Base-by-base conservation (phyloP, 1,139 yeast genomes). In the Lodderomyces jiufengensis region DNA sequence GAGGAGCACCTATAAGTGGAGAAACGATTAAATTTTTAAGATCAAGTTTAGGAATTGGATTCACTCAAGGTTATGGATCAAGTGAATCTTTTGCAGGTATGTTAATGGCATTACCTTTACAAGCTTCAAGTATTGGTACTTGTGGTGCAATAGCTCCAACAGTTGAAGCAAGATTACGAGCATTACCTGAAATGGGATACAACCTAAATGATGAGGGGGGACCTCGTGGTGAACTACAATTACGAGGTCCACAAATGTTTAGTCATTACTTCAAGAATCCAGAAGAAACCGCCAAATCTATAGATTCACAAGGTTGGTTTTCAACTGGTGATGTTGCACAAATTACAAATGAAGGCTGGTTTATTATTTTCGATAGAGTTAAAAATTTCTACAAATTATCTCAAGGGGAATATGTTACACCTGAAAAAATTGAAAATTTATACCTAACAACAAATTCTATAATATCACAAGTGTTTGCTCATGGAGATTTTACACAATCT, bases 321-420 rank as follows among this genome's bases (percentile, higher is more conserved):
- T 66, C 70, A 31, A 82, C 92, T 12, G 94, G 94, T 34, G 94
- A 84, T 58, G 76, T 84, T 46, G 90, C 83, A 9, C 61, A 58
- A 43, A 61, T 84, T 41, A 55, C 56, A 24, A 77, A 71, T 36
- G 50, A 51, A 8, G 62, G 64, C 26, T 87, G 86, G 15, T 53
- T 84, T 15, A 63, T 51, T 44, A 80, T 84, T 38, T 71, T 84
- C 48, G 94, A 84, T 54, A 70, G 94, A 43, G 88, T 83, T 32
- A 84, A 84, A 65, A 84, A 84, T 58, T 83, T 84, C 62, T 84
- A 83, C 70, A 84, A 84, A 58, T 68, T 84, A 49, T 75, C 90
- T 1, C 94, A 84, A 57, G 94, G 94, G 41, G 94, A 84, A 57
- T 84, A 84, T 55, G 76, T 84, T 37, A 81, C 88, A 2, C 90